A percentile compares a stretch with the other conserved stretches of the same genome.
phyloP scores from a whole-genome alignment of 805 yeast genomes.

The Myxozyma neglecta region DNA sequence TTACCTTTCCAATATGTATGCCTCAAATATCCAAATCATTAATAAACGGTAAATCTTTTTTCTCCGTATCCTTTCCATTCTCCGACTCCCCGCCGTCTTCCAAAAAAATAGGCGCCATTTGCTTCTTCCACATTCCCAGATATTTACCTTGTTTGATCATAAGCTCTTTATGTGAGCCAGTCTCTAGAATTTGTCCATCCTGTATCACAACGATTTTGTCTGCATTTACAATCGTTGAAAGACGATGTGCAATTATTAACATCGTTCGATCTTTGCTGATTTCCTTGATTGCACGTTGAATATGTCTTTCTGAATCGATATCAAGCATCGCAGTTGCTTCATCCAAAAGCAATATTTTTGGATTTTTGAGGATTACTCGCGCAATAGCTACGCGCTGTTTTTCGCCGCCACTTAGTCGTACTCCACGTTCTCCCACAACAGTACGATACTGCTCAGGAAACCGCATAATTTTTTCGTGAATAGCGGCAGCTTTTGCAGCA shows the following conservation, averaged over 20 bases:
- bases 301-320: constrained; percentile 59
- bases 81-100: not conserved
- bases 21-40: constrained; percentile 8
- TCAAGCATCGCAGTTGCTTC: constrained; percentile 69
- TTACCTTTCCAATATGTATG: not conserved
- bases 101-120: constrained; percentile 6
- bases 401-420: constrained; percentile 65
- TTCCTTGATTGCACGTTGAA: constrained; percentile 49
- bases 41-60: not conserved
- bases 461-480: constrained; percentile 38
- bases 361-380: constrained; percentile 55
- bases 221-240: constrained; percentile 51
- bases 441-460: constrained; percentile 61
- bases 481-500: constrained; percentile 62
- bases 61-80: not conserved
- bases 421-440: constrained; percentile 55
- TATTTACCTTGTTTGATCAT: constrained; percentile 24
- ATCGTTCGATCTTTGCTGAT: constrained; percentile 45
- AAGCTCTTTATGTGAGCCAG: constrained; percentile 38
- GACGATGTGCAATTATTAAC: constrained; percentile 52
- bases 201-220: constrained; percentile 51
- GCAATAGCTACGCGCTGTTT: constrained; percentile 63
- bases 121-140: constrained; percentile 24
- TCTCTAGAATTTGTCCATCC: constrained; percentile 49
- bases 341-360: constrained; percentile 55